These are phyloP conservation scores for Phytophthora fragariae DNA, from an alignment of 352 stramenopile species.

Conservation along the genomic window DNA sequence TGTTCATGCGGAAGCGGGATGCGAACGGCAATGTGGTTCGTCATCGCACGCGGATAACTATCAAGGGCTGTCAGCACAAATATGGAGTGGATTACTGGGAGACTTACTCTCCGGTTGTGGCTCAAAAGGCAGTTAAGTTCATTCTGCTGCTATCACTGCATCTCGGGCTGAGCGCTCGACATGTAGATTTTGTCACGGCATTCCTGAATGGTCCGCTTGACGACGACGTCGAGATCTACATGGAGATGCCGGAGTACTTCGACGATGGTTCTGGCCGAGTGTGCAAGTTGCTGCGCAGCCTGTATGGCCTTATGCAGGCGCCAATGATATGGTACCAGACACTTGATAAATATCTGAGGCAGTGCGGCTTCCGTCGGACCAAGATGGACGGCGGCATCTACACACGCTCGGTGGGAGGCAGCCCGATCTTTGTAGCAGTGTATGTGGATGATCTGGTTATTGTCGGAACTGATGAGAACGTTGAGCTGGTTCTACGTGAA, in stretches of 20 bases:
- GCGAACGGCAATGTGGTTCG: background rate
- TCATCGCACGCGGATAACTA: conserved; percentile 4
- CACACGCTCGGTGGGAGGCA: conserved; percentile 9
- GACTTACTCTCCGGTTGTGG: conserved; percentile 11
- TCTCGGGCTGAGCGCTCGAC: too few relatives aligned
- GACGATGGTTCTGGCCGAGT: background rate
- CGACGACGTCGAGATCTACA: conserved; percentile 13
- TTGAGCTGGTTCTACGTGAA: conserved; percentile 9
- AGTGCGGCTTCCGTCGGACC: background rate
- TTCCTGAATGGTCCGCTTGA: conserved; percentile 8
- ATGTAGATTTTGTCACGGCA: too few relatives aligned
- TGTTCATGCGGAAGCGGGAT: background rate
- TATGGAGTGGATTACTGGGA: conserved; percentile 8
- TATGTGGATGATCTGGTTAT: conserved; percentile 22
- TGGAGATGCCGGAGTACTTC: conserved; percentile 22
- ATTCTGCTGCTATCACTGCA: background rate
- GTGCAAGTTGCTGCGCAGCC: too few relatives aligned
- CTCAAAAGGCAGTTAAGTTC: background rate
- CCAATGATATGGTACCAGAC: conserved; percentile 15
- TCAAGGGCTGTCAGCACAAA: conserved; percentile 12
- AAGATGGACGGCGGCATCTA: conserved; percentile 21
- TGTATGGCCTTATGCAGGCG: background rate
- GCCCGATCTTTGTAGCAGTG: conserved; percentile 8
- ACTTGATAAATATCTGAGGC: conserved; percentile 10
- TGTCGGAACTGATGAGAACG: conserved; percentile 2